Base-by-base conservation (phyloP, 1,284 basidiomycete genomes). In the Trichosporon ovoides region DNA sequence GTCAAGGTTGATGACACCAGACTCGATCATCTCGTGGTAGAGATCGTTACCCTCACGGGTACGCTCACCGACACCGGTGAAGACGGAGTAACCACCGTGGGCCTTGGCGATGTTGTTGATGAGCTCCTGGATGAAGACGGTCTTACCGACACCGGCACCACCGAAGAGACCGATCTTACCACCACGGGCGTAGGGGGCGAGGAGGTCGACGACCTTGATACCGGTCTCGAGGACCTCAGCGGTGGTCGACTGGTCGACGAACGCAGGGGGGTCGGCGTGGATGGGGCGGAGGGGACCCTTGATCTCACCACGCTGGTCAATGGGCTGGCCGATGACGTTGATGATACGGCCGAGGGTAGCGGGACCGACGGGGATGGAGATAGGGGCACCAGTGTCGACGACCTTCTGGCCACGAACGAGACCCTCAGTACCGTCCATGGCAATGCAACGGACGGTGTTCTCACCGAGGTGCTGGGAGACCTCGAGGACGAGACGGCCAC, bases 41-140 rank as follows among this genome's bases (percentile, higher is more conserved):
- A 98, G 83, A 83, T 98, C 95, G 84, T 98, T 98, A 82, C 95
- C 95, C 87, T 98, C 95, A 85, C 95, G 95, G 68, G 95, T 98
- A 82, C 95, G 91, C 82, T 98, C 95, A 75, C 95, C 95, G 80
- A 65, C 78, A 90, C 91, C 91, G 77, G 94, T 96, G 87, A 98
- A 97, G 79, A 98, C 97, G 54, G 95, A 98, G 89, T 96, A 97
- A 93, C 95, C 95, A 93, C 95, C 95, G 80, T 98, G 95, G 59
- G 95, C 95, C 84, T 98, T 98, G 77, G 95, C 95, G 78, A 98
- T 93, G 84, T 98, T 98, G 88, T 98, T 98, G 83, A 98, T 98
- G 74, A 98, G 87, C 80, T 98, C 94, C 68, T 79, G 79, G 80
- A 98, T 98, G 79, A 98, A 83, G 77, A 98, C 95, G 63, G 95